phyloP scores from a whole-genome alignment of 2,329 filamentous ascomycete species.

The Bipolaris bicolor region DNA sequence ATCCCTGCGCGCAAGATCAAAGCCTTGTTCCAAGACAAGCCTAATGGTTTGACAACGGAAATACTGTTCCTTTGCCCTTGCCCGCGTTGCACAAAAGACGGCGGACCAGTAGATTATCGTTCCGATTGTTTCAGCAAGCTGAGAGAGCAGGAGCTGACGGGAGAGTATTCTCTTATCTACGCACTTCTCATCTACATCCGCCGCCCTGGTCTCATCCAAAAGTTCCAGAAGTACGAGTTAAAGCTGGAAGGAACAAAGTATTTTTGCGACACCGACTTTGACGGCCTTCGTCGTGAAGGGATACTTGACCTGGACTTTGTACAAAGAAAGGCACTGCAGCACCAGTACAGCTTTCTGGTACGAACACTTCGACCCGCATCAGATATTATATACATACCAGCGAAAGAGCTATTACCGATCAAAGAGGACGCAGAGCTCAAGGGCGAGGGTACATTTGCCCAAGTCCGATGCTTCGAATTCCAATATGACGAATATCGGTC shows the following conservation, averaged over 20 bases:
- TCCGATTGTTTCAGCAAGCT: constrained; percentile 10
- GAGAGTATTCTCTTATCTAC: constrained; percentile 18
- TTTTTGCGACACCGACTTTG: constrained; percentile 7
- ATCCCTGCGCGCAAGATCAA: constrained; percentile 15
- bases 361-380: constrained; percentile 9
- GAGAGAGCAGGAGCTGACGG: constrained; percentile 14
- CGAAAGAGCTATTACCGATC: constrained; percentile 14
- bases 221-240: constrained; percentile 11
- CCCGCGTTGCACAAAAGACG: constrained; percentile 10
- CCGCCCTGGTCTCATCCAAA: constrained; percentile 16
- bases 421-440: constrained; percentile 14
- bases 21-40: constrained; percentile 10
- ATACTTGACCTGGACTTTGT: constrained; percentile 3
- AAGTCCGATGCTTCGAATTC: constrained; percentile 19
- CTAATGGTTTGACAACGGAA: constrained; percentile 13
- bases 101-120: constrained; percentile 13
- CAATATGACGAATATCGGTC: constrained; percentile 19
- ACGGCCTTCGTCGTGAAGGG: constrained; percentile 2
- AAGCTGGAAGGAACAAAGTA: constrained; percentile 17
- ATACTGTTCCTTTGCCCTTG: constrained; percentile 15
- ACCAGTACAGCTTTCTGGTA: constrained; percentile 17
- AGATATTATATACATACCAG: constrained; percentile 7
- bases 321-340: constrained; percentile 7
- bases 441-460: constrained; percentile 13
- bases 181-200: constrained; percentile 16